phyloP scores from a whole-genome alignment of 2,329 filamentous ascomycete species.

The Alternaria arborescens region DNA sequence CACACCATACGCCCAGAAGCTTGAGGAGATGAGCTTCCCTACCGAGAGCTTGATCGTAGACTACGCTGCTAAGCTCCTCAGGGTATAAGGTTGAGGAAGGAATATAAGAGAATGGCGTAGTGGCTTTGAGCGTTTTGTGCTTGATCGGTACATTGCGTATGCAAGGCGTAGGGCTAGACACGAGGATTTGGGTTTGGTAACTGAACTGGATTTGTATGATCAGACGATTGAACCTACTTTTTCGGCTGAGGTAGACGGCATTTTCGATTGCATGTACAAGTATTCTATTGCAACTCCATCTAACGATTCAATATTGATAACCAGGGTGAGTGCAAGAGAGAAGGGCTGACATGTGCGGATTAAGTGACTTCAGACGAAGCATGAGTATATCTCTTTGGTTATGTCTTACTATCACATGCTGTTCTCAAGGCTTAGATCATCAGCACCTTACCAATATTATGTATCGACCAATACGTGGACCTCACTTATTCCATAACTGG shows the following conservation, averaged over 20 bases:
- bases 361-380: neutral
- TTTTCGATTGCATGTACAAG: conserved; percentile 32
- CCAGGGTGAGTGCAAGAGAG: neutral
- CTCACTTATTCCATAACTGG: neutral
- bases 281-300: conserved; percentile 25
- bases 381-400: neutral
- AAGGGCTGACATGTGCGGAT: neutral
- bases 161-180: conserved; percentile 10
- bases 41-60: conserved; percentile 86
- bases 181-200: conserved; percentile 6
- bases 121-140: neutral
- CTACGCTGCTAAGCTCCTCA: conserved; percentile 88
- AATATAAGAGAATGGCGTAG: neutral
- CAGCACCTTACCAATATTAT: neutral
- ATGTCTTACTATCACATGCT: neutral
- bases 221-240: conserved; percentile 23
- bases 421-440: rapidly evolving
- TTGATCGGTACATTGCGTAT: neutral
- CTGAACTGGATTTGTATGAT: conserved; percentile 33
- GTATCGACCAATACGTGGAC: neutral
- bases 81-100: conserved; percentile 63
- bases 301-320: conserved; percentile 16
- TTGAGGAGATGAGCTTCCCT: conserved; percentile 96
- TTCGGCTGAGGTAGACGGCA: conserved; percentile 23
- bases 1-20: conserved; percentile 89